Evolutionary conservation across 1,284 basidiomycete species (phyloP).

Genomic region (Leccinum olivaceoglutinosum): DNA sequence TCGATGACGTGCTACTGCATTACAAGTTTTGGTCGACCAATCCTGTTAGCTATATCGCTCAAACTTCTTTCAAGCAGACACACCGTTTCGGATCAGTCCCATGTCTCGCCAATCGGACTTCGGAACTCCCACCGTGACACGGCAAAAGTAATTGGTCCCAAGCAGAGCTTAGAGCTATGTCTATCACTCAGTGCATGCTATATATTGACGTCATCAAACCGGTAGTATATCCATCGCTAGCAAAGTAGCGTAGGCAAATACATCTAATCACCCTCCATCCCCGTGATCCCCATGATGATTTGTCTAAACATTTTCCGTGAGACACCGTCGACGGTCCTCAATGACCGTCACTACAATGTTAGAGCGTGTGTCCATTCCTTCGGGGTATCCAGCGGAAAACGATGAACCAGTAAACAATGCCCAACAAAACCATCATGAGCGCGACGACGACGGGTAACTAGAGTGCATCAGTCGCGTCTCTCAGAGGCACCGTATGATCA

Average conservation of each 20-base stretch:
- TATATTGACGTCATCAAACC: background rate
- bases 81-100: constrained; percentile 9
- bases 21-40: constrained; percentile 20
- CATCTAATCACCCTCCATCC: constrained; percentile 1
- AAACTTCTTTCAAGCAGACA: constrained; percentile 11
- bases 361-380: constrained; percentile 44
- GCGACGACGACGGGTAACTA: constrained; percentile 53
- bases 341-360: constrained; percentile 38
- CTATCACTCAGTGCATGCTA: background rate
- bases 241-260: background rate
- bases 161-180: background rate
- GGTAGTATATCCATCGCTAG: background rate
- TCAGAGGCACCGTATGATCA: background rate
- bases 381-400: constrained; percentile 51
- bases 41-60: constrained; percentile 20
- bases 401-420: constrained; percentile 57
- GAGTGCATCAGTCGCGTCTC: background rate
- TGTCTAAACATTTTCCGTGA: constrained; percentile 37
- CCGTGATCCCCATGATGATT: constrained; percentile 8
- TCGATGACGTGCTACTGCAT: constrained; percentile 21
- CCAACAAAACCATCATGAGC: constrained; percentile 44
- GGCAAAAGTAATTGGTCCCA: background rate
- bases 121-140: background rate
- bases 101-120: constrained; percentile 10
- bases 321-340: constrained; percentile 45